Evolutionary conservation across 2,329 filamentous ascomycete genomes (phyloP), one percentile per base, ranked within the genome.

Genomic region (Fusarium sp.): DNA sequence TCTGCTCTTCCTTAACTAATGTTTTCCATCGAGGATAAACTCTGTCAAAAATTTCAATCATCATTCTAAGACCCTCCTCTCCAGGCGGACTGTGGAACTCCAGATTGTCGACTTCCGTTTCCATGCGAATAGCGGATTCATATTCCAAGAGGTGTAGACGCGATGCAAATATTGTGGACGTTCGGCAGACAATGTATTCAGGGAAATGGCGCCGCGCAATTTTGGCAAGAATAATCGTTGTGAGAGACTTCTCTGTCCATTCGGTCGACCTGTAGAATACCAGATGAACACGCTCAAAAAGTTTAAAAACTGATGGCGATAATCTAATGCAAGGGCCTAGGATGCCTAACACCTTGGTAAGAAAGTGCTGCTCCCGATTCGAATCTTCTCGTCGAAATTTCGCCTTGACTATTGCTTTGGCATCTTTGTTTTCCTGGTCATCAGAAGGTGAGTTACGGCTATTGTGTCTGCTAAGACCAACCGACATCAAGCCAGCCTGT

Each of bases 191-290:
- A 24, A 98, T 88, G 76, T 97, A 99, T 5, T 91, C 85, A 0
- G 95, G 94, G 70, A 98, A 99, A 77, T 94, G 96, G 37, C 93
- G 87, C 45, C 90, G 88, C 3, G 94, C 93, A 61, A 97, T 97
- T 69, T 95, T 94, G 10, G 96, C 93, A 7, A 99, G 86, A 46
- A 99, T 97, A 57, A 98, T 95, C 0, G 94, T 95, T 3, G 94
- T 98, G 16, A 99, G 83, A 2, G 95, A 98, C 79, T 97, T 98
- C 75, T 98, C 95, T 0, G 94, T 97, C 96, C 96, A 99, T 78
- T 97, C 93, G 0, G 94, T 97, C 12, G 94, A 98, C 62, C 95
- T 88, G 79, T 98, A 98, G 79, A 98, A 99, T 29, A 99, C 94
- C 4, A 99, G 83, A 81, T 98, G 96, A 1, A 98, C 94, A 27